Evolutionary conservation across 108 stramenopile species (phyloP).

Genomic region (Fragilaria radians): DNA sequence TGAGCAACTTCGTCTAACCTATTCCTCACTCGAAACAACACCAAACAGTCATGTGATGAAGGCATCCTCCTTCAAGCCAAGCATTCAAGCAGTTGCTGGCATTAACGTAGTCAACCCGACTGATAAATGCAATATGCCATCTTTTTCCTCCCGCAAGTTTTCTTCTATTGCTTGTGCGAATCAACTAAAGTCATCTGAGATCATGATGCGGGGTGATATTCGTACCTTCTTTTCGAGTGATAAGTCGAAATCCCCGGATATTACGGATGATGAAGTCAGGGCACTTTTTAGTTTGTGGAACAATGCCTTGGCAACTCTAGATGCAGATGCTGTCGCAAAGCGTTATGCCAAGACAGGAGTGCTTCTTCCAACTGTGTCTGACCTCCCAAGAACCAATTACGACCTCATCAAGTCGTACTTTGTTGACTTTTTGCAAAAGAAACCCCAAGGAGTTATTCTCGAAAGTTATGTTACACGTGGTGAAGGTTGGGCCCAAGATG

Average conservation of each 20-base stretch:
- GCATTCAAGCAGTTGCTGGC: no score
- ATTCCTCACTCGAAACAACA: no score
- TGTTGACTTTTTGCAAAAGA: constrained; percentile 12
- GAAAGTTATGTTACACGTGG: constrained; percentile 19
- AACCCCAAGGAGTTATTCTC: constrained; percentile 30
- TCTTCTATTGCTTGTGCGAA: no score
- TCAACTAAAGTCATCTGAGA: no score
- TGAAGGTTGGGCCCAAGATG: constrained; percentile 24
- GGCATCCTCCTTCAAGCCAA: no score
- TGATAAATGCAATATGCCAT: no score
- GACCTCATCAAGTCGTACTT: constrained; percentile 26
- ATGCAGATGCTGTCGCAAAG: constrained; percentile 28
- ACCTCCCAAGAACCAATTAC: constrained; percentile 19
- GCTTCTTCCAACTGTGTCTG: constrained; percentile 39
- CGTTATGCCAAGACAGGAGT: constrained; percentile 36
- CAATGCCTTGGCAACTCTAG: constrained; percentile 44
- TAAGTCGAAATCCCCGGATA: constrained; percentile 17
- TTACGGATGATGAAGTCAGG: constrained; percentile 28
- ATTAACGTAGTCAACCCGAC: no score
- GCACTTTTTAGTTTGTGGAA: constrained; percentile 28
- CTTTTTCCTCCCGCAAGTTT: no score
- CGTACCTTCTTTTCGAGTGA: constrained; percentile 37
- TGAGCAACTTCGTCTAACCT: no score
- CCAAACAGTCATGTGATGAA: no score
- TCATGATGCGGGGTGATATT: no score